A percentile compares a stretch with the other conserved stretches of the same genome.
phyloP scores from a whole-genome alignment of 345 rosid genomes.

The Stellera chamaejasme region DNA sequence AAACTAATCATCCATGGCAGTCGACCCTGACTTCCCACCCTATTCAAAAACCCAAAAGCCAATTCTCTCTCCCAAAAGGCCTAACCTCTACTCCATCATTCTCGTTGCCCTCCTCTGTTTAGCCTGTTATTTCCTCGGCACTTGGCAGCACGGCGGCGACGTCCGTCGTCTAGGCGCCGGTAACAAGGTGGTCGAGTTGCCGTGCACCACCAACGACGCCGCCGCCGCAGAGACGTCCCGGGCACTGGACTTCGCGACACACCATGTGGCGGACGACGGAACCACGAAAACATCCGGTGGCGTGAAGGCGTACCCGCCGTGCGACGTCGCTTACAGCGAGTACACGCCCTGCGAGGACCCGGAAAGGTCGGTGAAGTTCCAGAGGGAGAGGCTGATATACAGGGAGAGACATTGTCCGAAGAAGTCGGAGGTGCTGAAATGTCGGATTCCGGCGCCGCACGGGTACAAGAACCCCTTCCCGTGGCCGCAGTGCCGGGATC shows the following conservation, averaged over 20 bases:
- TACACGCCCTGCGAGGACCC: constrained; percentile 44
- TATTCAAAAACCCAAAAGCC: constrained; percentile 8
- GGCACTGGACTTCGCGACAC: constrained; percentile 26
- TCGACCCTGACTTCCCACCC: too few relatives aligned
- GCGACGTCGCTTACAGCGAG: constrained; percentile 24
- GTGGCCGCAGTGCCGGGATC: constrained; percentile 55
- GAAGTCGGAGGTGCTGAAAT: constrained; percentile 28
- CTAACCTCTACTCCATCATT: constrained; percentile 12
- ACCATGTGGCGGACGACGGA: constrained; percentile 15
- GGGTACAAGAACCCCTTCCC: constrained; percentile 40
- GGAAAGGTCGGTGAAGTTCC: constrained; percentile 25
- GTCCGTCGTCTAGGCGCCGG: not conserved
- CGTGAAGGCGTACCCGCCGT: constrained; percentile 17
- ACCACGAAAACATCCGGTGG: not conserved
- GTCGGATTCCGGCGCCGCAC: constrained; percentile 51
- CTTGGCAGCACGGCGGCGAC: constrained; percentile 18
- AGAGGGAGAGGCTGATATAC: constrained; percentile 27
- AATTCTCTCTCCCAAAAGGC: constrained; percentile 11
- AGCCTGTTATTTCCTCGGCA: constrained; percentile 34
- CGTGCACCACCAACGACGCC: constrained; percentile 1
- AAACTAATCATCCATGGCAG: too few relatives aligned
- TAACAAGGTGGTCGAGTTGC: not conserved
- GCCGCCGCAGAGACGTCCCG: not conserved
- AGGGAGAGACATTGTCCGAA: constrained; percentile 64
- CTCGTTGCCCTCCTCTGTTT: constrained; percentile 33